Conservation (phyloP, 2,329 filamentous ascomycete genomes). For the Arthrocladium fulminans region DNA sequence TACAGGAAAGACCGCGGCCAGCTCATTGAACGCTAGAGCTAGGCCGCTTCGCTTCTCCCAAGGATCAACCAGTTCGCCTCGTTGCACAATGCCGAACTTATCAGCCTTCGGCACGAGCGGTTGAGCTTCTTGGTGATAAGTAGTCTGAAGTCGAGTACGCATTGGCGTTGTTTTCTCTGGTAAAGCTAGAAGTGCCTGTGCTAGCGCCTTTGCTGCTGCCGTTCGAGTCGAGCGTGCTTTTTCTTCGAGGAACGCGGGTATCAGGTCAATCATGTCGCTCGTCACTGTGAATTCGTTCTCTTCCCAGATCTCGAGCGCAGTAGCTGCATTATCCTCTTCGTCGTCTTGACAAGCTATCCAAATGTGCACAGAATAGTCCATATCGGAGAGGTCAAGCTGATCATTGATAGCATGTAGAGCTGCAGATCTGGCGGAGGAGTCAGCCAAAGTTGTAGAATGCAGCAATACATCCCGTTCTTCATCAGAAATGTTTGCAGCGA, state of each 20-base stretch:
- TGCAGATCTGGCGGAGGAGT: slow-evolving; percentile 70
- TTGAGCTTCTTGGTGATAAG: slow-evolving; percentile 72
- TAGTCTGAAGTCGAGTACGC: slow-evolving; percentile 56
- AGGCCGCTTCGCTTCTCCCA: slow-evolving; percentile 91
- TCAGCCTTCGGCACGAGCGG: slow-evolving; percentile 76
- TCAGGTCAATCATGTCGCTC: slow-evolving; percentile 54
- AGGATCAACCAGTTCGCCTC: slow-evolving; percentile 74
- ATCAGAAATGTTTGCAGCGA: slow-evolving; percentile 68
- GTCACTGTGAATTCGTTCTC: slow-evolving; percentile 72
- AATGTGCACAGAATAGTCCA: slow-evolving; percentile 78
- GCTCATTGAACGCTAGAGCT: slow-evolving; percentile 74
- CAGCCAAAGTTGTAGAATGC: slow-evolving; percentile 66
- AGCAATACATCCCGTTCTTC: slow-evolving; percentile 69
- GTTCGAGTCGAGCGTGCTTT: slow-evolving; percentile 73
- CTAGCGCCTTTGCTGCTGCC: slow-evolving; percentile 72
- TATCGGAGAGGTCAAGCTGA: slow-evolving; percentile 83
- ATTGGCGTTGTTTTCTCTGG: slow-evolving; percentile 53
- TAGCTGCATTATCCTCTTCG: slow-evolving; percentile 72
- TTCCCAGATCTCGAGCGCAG: slow-evolving; percentile 87
- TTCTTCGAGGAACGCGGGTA: slow-evolving; percentile 71
- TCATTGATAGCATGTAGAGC: slow-evolving; percentile 83
- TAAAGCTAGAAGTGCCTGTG: slow-evolving; percentile 59
- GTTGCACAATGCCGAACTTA: slow-evolving; percentile 88
- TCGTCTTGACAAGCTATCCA: slow-evolving; percentile 93
- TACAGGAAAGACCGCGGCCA: slow-evolving; percentile 61